These are phyloP conservation scores for Hypoxylon rickii DNA, from an alignment of 495 filamentous ascomycete genomes.

Conservation along the genomic window DNA sequence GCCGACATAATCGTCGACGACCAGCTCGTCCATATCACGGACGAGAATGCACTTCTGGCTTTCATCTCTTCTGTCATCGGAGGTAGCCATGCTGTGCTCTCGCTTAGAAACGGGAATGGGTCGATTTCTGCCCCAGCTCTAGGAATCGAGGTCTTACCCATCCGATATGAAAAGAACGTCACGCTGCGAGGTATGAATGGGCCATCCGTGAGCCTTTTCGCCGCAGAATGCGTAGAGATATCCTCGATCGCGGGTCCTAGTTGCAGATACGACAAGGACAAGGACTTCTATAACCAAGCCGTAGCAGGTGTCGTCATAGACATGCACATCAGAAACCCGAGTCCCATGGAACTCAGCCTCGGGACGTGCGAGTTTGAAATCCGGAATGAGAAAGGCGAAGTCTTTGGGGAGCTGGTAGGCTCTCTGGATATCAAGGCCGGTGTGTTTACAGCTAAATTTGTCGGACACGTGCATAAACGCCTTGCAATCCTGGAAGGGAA, in stretches of 20 bases:
- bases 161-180: slow-evolving; percentile 38
- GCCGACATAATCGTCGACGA: slow-evolving; percentile 28
- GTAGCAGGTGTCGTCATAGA: background rate
- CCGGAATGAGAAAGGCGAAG: slow-evolving; percentile 14
- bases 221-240: background rate
- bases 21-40: slow-evolving; percentile 35
- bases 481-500: slow-evolving; percentile 10
- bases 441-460: slow-evolving; percentile 16
- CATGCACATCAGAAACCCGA: slow-evolving; percentile 34
- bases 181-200: slow-evolving; percentile 34
- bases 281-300: background rate
- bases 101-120: slow-evolving; percentile 35
- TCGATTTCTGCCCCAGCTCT: slow-evolving; percentile 19
- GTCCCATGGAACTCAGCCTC: slow-evolving; percentile 39
- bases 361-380: slow-evolving; percentile 39
- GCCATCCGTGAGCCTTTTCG: slow-evolving; percentile 12
- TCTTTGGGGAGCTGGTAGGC: slow-evolving; percentile 36
- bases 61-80: slow-evolving; percentile 29
- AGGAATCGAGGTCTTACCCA: slow-evolving; percentile 8
- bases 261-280: too few species aligned
- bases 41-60: slow-evolving; percentile 27
- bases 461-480: slow-evolving; percentile 17
- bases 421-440: slow-evolving; percentile 26
- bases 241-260: too few species aligned
- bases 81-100: slow-evolving; percentile 15